Conservation (phyloP, 345 rosid species). For the Populus ilicifolia region DNA sequence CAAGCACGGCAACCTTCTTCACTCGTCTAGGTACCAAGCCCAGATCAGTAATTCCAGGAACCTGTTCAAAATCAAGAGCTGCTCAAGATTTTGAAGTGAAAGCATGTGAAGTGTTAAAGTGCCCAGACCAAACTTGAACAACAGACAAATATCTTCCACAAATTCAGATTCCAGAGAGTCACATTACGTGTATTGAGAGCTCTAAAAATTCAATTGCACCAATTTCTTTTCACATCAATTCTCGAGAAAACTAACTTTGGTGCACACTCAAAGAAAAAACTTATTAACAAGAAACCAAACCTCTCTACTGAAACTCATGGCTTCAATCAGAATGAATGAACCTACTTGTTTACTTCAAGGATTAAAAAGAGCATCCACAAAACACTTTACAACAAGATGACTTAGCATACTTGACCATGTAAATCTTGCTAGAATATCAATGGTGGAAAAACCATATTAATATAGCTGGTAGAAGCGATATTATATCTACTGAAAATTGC, state of each 20-base stretch:
- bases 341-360: neutral
- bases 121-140: neutral
- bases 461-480: neutral
- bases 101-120: neutral
- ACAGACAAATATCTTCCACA: neutral
- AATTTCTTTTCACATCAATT: neutral
- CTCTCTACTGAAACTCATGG: neutral
- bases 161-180: neutral
- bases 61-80: constrained; percentile 30
- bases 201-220: neutral
- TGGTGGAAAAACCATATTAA: neutral
- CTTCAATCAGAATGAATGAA: neutral
- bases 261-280: neutral
- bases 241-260: neutral
- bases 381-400: neutral
- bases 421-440: neutral
- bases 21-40: constrained; percentile 69
- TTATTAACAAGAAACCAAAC: neutral
- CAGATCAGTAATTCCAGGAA: constrained; percentile 83
- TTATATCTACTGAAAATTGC: neutral
- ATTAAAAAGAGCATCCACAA: neutral
- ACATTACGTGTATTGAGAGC: neutral
- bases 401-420: neutral
- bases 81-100: neutral
- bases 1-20: constrained; percentile 80